A percentile compares a stretch with the other conserved stretches of the same genome.
Conservation (phyloP, 495 filamentous ascomycete species). For the Platismatia glauca region DNA sequence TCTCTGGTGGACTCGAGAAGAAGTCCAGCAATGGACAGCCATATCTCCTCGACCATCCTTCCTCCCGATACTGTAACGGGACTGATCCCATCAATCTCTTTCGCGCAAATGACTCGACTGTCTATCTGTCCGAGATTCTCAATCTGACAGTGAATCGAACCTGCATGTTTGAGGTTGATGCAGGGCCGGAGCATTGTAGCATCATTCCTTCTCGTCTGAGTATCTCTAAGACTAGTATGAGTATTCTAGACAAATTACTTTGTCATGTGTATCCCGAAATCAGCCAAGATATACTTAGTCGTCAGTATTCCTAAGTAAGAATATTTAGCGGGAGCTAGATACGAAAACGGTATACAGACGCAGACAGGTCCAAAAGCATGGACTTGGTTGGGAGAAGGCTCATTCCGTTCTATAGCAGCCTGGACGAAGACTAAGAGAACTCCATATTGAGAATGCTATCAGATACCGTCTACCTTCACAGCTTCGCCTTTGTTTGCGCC, state of each 20-base stretch:
- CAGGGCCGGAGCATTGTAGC: not conserved
- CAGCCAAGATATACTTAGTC: no score
- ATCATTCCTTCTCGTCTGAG: not conserved
- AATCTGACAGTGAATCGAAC: no score
- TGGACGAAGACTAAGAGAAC: not conserved
- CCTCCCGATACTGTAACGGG: no score
- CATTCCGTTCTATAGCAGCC: not conserved
- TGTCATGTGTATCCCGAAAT: not conserved
- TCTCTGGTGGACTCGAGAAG: no score
- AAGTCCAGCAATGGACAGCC: no score
- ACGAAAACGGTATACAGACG: not conserved
- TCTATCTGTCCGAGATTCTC: no score
- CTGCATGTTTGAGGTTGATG: no score
- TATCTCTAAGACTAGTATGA: not conserved
- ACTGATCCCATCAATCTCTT: no score
- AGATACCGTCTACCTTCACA: conserved; percentile 40
- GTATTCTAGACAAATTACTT: not conserved
- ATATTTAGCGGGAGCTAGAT: no score
- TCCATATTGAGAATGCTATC: not conserved
- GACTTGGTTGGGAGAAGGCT: not conserved
- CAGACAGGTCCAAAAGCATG: not conserved
- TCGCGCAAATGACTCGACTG: no score
- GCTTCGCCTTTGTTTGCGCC: conserved; percentile 76
- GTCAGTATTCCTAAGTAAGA: no score
- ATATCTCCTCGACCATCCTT: no score